Conservation (phyloP, 1,284 basidiomycete species). For the Microstroma glucosiphilum region DNA sequence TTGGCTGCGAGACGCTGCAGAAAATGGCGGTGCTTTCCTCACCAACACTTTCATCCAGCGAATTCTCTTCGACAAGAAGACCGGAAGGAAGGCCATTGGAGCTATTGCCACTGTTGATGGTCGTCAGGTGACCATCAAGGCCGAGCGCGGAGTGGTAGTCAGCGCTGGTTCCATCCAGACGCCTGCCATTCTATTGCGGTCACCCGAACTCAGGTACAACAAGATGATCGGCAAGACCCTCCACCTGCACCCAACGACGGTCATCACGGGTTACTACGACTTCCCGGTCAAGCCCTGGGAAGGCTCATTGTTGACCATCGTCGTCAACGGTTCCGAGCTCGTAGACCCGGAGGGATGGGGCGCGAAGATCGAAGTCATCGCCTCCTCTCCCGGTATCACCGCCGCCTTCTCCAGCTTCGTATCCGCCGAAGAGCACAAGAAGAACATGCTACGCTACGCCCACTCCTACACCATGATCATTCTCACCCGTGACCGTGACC, state of each 20-base stretch:
- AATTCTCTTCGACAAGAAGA: slow-evolving; percentile 49
- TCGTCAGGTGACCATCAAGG: slow-evolving; percentile 42
- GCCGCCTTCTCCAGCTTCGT: slow-evolving; percentile 50
- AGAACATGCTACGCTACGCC: slow-evolving; percentile 45
- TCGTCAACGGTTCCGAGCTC: slow-evolving; percentile 45
- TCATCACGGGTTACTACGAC: slow-evolving; percentile 53
- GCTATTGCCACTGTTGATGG: slow-evolving; percentile 40
- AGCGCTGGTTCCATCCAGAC: slow-evolving; percentile 53
- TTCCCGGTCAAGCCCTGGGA: slow-evolving; percentile 53
- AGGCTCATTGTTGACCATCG: slow-evolving; percentile 54
- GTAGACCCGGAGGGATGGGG: slow-evolving; percentile 48
- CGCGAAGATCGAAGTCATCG: slow-evolving; percentile 54
- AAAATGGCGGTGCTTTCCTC: slow-evolving; percentile 50
- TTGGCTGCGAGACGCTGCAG: slow-evolving; percentile 51
- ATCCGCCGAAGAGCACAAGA: slow-evolving; percentile 51
- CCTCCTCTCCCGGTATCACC: slow-evolving; percentile 51
- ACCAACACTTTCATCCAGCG: slow-evolving; percentile 50
- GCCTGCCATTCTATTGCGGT: slow-evolving; percentile 54
- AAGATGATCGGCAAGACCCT: slow-evolving; percentile 54
- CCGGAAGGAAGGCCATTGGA: slow-evolving; percentile 30
- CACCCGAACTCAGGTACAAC: slow-evolving; percentile 52
- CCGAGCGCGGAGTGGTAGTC: slow-evolving; percentile 51
- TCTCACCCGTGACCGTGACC: slow-evolving; percentile 46
- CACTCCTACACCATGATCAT: slow-evolving; percentile 47
- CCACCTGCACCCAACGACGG: slow-evolving; percentile 54